Base-by-base conservation (phyloP, 805 yeast genomes). In the Saturnispora bothae region DNA sequence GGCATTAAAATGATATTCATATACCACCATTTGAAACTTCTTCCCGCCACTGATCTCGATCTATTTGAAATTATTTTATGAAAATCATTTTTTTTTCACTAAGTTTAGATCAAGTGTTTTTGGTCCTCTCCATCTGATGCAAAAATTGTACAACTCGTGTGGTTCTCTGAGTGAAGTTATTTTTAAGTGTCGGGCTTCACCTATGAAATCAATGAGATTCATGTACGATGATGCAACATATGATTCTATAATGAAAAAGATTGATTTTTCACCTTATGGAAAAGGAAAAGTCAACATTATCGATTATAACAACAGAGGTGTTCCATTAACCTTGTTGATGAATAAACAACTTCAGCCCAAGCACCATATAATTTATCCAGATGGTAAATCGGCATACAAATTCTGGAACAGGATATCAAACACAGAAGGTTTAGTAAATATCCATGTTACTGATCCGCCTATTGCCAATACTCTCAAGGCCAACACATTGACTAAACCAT, bases 281-380 rank as follows among this genome's bases (percentile, higher is more conserved):
- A 47, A 59, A 14, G 28, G 43, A 1, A 51, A 53, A n/a, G 60
- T 69, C 18, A 69, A 69, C 42, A 66, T 82, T 1, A 50, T 81
- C 5, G 88, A 81, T 45, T 61, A 74, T 9, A 74, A 75, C 45
- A 63, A 81, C 0, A 78, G 81, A 2, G 64, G 69, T 23, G 76
- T 82, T 4, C 59, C 76, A 2, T 72, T 79, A 48, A 69, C 88
- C 0, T 63, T 76, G 1, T 70, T 76, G 44, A 50, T 88, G n/a
- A 66, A 82, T 53, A 66, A 75, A 38, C 63, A 62, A 22, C 57
- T 80, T 12, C 58, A 68, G 28, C 96, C 96, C 0, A 54, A 60
- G 25, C 72, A 68, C 20, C 86, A 86, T 50, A 48, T 80, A 0
- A 44, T 84, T 4, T 59, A 83, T 19, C 53, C 60, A 3, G 54